These are phyloP conservation scores for Balamuthia mandrillaris DNA, from an alignment of 208 protist genomes.

Conservation along the genomic window DNA sequence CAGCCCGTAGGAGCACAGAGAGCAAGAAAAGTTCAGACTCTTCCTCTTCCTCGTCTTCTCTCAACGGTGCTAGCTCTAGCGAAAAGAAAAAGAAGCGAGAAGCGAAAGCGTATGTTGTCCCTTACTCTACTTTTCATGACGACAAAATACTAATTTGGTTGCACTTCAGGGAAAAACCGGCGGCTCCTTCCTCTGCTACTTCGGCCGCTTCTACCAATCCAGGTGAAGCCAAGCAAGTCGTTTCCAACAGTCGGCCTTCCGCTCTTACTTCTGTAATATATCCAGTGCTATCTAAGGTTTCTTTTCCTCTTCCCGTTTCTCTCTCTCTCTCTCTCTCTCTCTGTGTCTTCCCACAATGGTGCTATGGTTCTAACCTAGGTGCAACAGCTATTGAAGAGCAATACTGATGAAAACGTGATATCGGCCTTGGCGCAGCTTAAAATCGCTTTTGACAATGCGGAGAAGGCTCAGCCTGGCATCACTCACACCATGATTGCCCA, in stretches of 20 bases:
- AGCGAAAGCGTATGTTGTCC: neutral
- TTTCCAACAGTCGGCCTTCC: slow-evolving; percentile 26
- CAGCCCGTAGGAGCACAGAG: too few relatives aligned
- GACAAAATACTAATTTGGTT: neutral
- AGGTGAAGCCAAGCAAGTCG: too few relatives aligned
- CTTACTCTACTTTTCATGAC: neutral
- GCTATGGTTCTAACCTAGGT: too few relatives aligned
- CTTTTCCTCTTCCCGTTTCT: too few relatives aligned
- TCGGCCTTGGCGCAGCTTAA: slow-evolving; percentile 50
- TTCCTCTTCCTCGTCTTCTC: too few relatives aligned
- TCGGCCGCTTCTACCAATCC: too few relatives aligned
- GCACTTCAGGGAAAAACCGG: neutral
- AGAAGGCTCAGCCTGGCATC: slow-evolving; percentile 57
- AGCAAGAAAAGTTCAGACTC: too few relatives aligned
- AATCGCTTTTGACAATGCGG: slow-evolving; percentile 58
- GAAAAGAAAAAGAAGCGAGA: neutral
- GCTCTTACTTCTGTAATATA: slow-evolving; percentile 56
- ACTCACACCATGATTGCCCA: slow-evolving; percentile 50
- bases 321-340: too few relatives aligned
- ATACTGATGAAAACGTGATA: slow-evolving; percentile 49
- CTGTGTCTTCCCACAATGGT: too few relatives aligned
- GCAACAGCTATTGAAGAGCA: slow-evolving; percentile 44
- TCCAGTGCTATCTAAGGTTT: slow-evolving; percentile 51
- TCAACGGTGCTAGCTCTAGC: neutral
- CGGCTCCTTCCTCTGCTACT: neutral